Evolutionary conservation across 495 filamentous ascomycete species (phyloP).

Genomic region (Amorphotheca resinae): DNA sequence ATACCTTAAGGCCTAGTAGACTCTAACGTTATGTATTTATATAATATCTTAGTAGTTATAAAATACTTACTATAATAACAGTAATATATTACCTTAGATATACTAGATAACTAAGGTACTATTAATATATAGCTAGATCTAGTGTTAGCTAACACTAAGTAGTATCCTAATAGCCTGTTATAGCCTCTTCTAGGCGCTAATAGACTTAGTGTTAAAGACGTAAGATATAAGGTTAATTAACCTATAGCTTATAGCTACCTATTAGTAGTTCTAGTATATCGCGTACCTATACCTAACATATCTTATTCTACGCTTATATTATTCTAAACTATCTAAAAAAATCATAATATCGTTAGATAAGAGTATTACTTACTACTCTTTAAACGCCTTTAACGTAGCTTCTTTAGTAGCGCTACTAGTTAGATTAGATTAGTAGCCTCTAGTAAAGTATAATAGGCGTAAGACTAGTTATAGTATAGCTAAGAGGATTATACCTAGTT

Average conservation of each 20-base stretch:
- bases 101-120: conserved; percentile 1
- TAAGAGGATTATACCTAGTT: not conserved
- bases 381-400: not conserved
- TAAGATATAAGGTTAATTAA: not conserved
- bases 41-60: not conserved
- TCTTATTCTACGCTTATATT: not conserved
- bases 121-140: conserved; percentile 1
- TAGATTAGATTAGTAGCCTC: not conserved
- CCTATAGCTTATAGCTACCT: not conserved
- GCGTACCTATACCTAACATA: not conserved
- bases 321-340: not conserved
- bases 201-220: not conserved
- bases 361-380: not conserved
- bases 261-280: not conserved
- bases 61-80: not conserved
- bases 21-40: not conserved
- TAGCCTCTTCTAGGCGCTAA: not conserved
- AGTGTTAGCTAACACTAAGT: not conserved
- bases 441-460: not conserved
- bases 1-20: not conserved
- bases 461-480: not conserved
- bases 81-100: not conserved
- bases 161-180: not conserved
- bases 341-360: not conserved
- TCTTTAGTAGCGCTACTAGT: not conserved